A percentile compares a stretch with the other conserved stretches of the same genome.
These are phyloP conservation scores for Lophiostoma macrostomum DNA, from an alignment of 495 filamentous ascomycete species.

Conservation along the genomic window DNA sequence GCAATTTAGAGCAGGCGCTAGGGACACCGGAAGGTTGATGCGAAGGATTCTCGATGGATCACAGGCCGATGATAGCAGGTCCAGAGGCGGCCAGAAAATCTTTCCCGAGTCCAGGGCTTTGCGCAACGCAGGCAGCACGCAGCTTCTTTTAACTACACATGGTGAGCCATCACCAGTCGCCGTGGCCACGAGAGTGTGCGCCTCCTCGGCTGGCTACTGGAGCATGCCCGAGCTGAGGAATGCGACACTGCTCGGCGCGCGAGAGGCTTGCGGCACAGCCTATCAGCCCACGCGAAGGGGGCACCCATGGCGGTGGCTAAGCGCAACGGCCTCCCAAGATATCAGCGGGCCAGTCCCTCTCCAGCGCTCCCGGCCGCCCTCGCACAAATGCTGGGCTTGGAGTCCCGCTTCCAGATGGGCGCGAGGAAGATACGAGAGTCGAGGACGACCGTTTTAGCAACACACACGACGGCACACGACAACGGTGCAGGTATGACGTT, in stretches of 20 bases:
- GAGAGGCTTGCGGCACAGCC: neutral
- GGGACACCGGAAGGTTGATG: neutral
- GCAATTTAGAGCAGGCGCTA: neutral
- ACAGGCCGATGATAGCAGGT: neutral
- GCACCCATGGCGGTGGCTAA: neutral
- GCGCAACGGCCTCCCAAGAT: too few species aligned
- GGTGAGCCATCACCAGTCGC: neutral
- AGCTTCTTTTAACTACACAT: slow-evolving; percentile 1
- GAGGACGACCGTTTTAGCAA: too few species aligned
- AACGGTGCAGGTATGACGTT: too few species aligned
- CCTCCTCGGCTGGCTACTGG: slow-evolving; percentile 7
- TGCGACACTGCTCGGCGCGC: slow-evolving; percentile 29
- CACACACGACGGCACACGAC: too few species aligned
- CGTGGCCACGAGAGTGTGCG: slow-evolving; percentile 16
- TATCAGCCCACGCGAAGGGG: neutral
- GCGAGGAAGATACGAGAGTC: too few species aligned
- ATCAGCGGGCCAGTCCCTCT: too few species aligned
- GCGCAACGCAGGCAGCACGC: neutral
- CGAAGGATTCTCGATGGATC: neutral
- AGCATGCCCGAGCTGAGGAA: slow-evolving; percentile 17
- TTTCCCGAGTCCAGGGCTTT: neutral
- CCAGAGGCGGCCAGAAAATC: slow-evolving; percentile 12
- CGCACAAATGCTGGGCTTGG: too few species aligned
- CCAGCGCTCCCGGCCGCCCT: too few species aligned
- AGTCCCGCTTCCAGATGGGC: too few species aligned